Percentiles rank a stretch among this genome's conserved stretches.
Conservation (phyloP, 1,284 basidiomycete species). For the Coniferiporia sulphurascens region DNA sequence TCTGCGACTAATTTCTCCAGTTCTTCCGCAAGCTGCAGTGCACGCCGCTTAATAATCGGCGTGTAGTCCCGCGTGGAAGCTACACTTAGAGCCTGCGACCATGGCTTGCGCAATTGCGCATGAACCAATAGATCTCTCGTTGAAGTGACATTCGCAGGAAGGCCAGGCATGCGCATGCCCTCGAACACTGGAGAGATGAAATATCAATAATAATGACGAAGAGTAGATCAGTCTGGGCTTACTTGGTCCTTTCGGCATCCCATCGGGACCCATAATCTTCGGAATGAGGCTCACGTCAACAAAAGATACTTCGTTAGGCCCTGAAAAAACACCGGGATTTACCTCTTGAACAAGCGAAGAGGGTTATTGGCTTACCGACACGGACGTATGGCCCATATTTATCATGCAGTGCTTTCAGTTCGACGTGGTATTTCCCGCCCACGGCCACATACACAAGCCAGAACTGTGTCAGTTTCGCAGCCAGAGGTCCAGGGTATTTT, state of each 20-base stretch:
- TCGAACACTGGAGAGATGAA: conserved; percentile 7
- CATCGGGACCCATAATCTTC: conserved; percentile 28
- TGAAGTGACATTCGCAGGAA: conserved; percentile 5
- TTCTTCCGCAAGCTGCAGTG: conserved; percentile 30
- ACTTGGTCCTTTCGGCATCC: conserved; percentile 33
- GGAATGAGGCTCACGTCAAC: conserved; percentile 21
- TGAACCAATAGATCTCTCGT: conserved; percentile 35
- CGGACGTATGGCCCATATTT: conserved; percentile 23
- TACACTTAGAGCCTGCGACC: conserved; percentile 38
- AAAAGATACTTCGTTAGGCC: neutral
- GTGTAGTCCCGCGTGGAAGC: conserved; percentile 36
- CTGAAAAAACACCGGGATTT: neutral
- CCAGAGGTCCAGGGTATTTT: conserved; percentile 22
- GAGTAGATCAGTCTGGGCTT: neutral
- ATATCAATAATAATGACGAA: no score
- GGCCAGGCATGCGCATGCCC: conserved; percentile 11
- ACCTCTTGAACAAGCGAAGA: no score
- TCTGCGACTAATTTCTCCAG: conserved; percentile 22
- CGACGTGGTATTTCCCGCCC: conserved; percentile 16
- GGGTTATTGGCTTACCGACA: conserved; percentile 17
- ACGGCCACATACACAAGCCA: neutral
- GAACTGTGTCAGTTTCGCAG: conserved; percentile 19
- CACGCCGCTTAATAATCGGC: conserved; percentile 29
- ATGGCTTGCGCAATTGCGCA: conserved; percentile 34
- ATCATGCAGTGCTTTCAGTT: conserved; percentile 19